These are phyloP conservation scores for Linum lewisii DNA, from an alignment of 345 rosid species.

Conservation along the genomic window DNA sequence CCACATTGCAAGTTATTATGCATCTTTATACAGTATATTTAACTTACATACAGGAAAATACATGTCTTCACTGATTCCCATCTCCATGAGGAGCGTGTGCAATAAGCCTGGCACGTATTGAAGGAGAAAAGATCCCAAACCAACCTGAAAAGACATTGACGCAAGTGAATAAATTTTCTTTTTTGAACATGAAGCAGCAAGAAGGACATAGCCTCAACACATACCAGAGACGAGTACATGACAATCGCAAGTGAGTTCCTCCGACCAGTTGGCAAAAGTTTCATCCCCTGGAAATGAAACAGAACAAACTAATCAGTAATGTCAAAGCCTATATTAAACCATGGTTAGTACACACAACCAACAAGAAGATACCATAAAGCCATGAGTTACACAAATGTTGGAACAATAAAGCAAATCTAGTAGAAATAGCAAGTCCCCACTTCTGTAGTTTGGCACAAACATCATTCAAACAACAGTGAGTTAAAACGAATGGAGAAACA, in stretches of 20 bases:
- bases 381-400: too few relatives aligned
- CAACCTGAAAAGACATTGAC: conserved; percentile 40
- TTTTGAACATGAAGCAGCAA: neutral
- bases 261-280: conserved; percentile 80
- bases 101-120: conserved; percentile 60
- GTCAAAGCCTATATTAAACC: neutral
- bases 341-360: neutral
- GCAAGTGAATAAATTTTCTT: neutral
- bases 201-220: conserved; percentile 16
- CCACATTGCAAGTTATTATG: neutral
- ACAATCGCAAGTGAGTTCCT: conserved; percentile 72
- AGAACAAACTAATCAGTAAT: too few relatives aligned
- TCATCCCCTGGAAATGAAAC: conserved; percentile 67
- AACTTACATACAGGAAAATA: conserved; percentile 98
- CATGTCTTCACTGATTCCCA: conserved; percentile 91
- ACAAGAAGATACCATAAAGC: neutral
- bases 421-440: neutral
- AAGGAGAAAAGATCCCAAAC: conserved; percentile 79
- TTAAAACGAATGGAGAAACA: neutral
- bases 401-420: neutral
- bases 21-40: conserved; percentile 1
- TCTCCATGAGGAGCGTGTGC: conserved; percentile 50
- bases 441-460: neutral
- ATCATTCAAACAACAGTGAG: too few relatives aligned
- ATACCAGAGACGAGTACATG: conserved; percentile 66